These are phyloP conservation scores for Colletotrichum spinosum DNA, from an alignment of 2,329 filamentous ascomycete species.

Conservation along the genomic window DNA sequence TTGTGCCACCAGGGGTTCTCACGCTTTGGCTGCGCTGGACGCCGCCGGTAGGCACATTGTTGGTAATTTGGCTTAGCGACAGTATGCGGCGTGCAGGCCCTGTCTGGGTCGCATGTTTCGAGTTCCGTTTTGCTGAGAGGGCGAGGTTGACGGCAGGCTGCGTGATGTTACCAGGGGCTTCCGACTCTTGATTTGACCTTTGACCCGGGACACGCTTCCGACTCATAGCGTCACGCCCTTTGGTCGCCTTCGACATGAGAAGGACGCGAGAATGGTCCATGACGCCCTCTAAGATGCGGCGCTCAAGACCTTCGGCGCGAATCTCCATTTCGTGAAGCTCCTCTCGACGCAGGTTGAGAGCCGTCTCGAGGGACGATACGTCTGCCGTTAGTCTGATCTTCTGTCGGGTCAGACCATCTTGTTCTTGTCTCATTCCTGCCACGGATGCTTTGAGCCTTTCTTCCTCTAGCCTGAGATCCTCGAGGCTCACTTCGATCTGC, in stretches of 20 bases:
- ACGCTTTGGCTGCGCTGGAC: slow-evolving; percentile 85
- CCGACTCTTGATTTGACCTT: slow-evolving; percentile 48
- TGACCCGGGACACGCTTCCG: slow-evolving; percentile 65
- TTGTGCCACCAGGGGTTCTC: slow-evolving; percentile 65
- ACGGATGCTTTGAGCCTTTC: slow-evolving; percentile 66
- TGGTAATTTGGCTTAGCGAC: slow-evolving; percentile 89
- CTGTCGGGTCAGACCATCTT: slow-evolving; percentile 80
- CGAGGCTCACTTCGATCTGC: slow-evolving; percentile 68
- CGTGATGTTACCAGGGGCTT: slow-evolving; percentile 38
- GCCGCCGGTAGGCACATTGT: slow-evolving; percentile 73
- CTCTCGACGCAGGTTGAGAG: slow-evolving; percentile 87
- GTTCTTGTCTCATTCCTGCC: slow-evolving; percentile 71
- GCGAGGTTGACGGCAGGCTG: slow-evolving; percentile 63
- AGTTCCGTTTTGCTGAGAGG: slow-evolving; percentile 63
- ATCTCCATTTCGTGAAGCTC: slow-evolving; percentile 92
- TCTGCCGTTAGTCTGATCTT: slow-evolving; percentile 86
- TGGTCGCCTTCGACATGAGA: slow-evolving; percentile 77
- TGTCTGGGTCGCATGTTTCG: slow-evolving; percentile 57
- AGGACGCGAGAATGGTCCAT: slow-evolving; percentile 95
- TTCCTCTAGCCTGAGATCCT: slow-evolving; percentile 63
- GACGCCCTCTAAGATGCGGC: slow-evolving; percentile 92
- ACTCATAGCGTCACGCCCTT: slow-evolving; percentile 66
- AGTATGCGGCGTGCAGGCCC: slow-evolving; percentile 82
- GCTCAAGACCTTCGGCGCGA: slow-evolving; percentile 88
- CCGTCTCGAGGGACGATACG: slow-evolving; percentile 90